Conservation (phyloP, 2,329 filamentous ascomycete species). For the Apiospora pterosperma region DNA sequence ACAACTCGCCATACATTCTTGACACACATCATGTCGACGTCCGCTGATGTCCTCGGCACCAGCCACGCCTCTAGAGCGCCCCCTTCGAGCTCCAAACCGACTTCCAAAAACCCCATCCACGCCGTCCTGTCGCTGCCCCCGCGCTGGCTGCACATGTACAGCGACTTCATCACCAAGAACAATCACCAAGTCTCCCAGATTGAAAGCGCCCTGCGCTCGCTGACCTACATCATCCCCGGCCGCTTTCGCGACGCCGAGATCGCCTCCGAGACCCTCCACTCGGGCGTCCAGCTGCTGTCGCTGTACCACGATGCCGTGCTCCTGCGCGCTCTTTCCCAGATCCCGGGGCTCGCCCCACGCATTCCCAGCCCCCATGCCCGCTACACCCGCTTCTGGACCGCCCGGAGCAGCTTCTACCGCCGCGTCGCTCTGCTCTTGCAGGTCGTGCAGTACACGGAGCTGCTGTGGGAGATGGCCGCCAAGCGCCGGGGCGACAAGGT, state of each 20-base stretch:
- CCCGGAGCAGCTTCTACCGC: conserved; percentile 67
- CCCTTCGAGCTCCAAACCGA: background rate
- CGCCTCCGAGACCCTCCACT: conserved; percentile 88
- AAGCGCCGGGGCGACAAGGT: conserved; percentile 78
- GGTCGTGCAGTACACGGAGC: conserved; percentile 89
- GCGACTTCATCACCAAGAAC: conserved; percentile 93
- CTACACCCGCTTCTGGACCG: conserved; percentile 66
- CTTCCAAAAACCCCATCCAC: conserved; percentile 27
- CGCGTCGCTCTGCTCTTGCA: conserved; percentile 79
- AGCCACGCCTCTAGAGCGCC: background rate
- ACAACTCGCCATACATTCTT: background rate
- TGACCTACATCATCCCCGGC: conserved; percentile 95
- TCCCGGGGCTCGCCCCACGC: conserved; percentile 52
- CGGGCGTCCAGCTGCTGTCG: conserved; percentile 82
- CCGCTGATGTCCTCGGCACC: background rate
- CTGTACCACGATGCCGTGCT: conserved; percentile 91
- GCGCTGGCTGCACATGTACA: conserved; percentile 69
- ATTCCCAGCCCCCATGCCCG: conserved; percentile 56
- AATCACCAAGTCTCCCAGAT: conserved; percentile 91
- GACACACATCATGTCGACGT: background rate
- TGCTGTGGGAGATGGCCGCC: conserved; percentile 96
- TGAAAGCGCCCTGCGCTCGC: conserved; percentile 84
- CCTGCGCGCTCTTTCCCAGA: conserved; percentile 59
- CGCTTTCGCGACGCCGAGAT: conserved; percentile 91
- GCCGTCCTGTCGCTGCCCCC: conserved; percentile 56